Base-by-base conservation (phyloP, 2,329 filamentous ascomycete genomes). In the Fusarium temperatum region DNA sequence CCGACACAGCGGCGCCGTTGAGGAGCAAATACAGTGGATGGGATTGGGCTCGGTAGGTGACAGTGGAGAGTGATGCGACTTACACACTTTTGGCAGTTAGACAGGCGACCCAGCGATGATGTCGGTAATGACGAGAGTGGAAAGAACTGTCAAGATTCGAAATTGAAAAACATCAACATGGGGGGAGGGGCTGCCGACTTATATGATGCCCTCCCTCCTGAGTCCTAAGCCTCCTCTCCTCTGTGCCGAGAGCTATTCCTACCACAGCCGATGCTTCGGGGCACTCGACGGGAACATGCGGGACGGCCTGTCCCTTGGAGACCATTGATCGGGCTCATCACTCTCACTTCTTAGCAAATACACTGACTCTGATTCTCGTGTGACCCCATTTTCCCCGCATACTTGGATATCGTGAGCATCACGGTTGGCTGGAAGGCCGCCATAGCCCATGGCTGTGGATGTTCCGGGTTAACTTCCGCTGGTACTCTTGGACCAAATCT, bases 231-330 rank as follows among this genome's bases (percentile, higher is more conserved):
- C 50, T 78, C 70, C 70, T 75, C 54, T 78, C 72, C 72, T 75
- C 75, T 75, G 76, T 79, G 72, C 78, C 79, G 79, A 76, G 75
- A 74, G 47, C 63, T 67, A 68, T 75, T 78, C 78, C 77, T 80
- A 62, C 72, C 70, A 68, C 77, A 79, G 78, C 78, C 79, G 79
- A 80, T 60, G 45, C 60, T 59, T 78, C 65, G 70, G 75, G 59
- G 63, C 62, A 48, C 44, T 64, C 44, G 35, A 78, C 79, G 79
- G 79, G 77, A 81, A 81, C 78, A 80, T 80, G 78, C 79, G 79
- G 79, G 76, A 80, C 69, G 68, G 64, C 35, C 61, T 67, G 51
- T 60, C 63, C 63, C 57, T 76, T 65, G 56, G 50, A 72, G 63
- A 62, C 60, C 70, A 70, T 78, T 66, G 59, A 70, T 69, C 74